Percentiles rank a stretch among this genome's conserved stretches.
Evolutionary conservation across 768 basidiomycete genomes (phyloP).

Genomic region (Postia placenta): DNA sequence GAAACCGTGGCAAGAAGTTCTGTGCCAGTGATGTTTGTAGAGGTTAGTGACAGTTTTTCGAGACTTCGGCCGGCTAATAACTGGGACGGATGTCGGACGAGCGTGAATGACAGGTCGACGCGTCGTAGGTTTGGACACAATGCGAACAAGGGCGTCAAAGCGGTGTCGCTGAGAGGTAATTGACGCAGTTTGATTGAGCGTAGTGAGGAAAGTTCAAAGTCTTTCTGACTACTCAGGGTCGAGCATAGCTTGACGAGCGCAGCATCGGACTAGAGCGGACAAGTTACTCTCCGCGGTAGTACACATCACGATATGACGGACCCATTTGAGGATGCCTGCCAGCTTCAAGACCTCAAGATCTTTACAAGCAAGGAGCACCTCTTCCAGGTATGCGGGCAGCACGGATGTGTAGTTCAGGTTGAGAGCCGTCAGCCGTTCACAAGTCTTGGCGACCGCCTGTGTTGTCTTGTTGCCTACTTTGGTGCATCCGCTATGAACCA

Average conservation of each 20-base stretch:
- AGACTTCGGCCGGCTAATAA: constrained; percentile 22
- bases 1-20: constrained; percentile 38
- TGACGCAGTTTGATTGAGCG: constrained; percentile 56
- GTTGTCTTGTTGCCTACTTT: constrained; percentile 48
- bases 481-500: constrained; percentile 47
- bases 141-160: constrained; percentile 36
- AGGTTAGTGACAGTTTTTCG: constrained; percentile 61
- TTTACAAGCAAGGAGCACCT: constrained; percentile 34
- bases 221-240: constrained; percentile 12
- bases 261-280: constrained; percentile 44
- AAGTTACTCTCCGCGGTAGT: no score
- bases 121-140: constrained; percentile 45
- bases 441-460: constrained; percentile 35
- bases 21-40: constrained; percentile 36
- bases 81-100: constrained; percentile 33
- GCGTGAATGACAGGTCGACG: constrained; percentile 64
- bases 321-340: constrained; percentile 59
- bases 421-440: constrained; percentile 37
- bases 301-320: constrained; percentile 20
- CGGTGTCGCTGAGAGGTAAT: constrained; percentile 42
- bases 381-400: constrained; percentile 40
- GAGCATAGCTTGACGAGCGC: constrained; percentile 41
- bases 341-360: constrained; percentile 52
- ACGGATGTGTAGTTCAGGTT: constrained; percentile 61
- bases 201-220: constrained; percentile 33